Base-by-base conservation (phyloP, 371 early-diverging fungal species). In the Lichtheimia corymbifera region DNA sequence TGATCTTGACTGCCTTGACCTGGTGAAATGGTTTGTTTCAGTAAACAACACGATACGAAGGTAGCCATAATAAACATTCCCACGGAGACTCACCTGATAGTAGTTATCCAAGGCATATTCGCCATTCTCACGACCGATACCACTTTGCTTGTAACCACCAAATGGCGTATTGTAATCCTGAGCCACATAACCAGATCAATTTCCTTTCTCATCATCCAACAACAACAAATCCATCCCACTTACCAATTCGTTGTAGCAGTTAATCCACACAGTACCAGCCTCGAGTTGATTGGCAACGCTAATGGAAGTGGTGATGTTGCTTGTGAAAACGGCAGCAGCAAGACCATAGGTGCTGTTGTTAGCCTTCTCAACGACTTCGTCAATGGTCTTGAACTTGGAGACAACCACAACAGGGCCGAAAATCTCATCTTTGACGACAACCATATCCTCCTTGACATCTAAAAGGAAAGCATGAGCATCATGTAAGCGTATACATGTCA, bases 91-190 rank as follows among this genome's bases (percentile, higher is more conserved):
- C 41, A 58, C 55, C 53, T 82, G 84, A 52, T 79, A 72, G 66
- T 86, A 93, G 66, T 90, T 87, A 54, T 83, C 79, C 66, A 93
- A 66, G 15, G 91, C 86, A 67, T 89, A 88, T 61, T 86, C 82
- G 61, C 93, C 93, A 18, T 87, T 80, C 65, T 93, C 92, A 59
- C 89, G 86, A 55, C 92, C 93, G 68, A 90, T 82, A 50, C 97
- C 97, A 52, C 84, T 84, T 76, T 90, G 83, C 78, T 91, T 92
- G 76, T 80, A 89, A 15, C 97, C 97, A 63, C 97, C 97, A 72
- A 93, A 94, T 62, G 79, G 82, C 57, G 78, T 84, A 62, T 76
- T 73, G 56, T 72, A 70, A 55, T 76, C 72, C 93, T 92, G 35
- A 35, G 35, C 35, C 6, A 35, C 11, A 2, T 9, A 0, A 0